A percentile compares a stretch with the other conserved stretches of the same genome.
Evolutionary conservation across 2,329 filamentous ascomycete species (phyloP).

Genomic region (Hymenoscyphus scutula): DNA sequence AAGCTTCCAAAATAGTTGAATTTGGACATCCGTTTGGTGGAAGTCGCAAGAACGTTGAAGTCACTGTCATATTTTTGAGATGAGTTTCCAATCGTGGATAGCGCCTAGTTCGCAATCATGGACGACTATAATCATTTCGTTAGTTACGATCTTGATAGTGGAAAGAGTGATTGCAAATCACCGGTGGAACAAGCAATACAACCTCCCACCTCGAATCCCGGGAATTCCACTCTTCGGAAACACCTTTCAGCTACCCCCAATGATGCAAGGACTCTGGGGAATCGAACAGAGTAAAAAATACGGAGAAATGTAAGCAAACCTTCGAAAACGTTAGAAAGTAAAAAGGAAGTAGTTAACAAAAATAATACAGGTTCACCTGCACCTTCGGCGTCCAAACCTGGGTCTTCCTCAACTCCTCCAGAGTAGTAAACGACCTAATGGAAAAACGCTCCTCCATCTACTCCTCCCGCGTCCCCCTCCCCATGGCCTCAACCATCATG

Average conservation of each 20-base stretch:
- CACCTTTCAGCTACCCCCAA: conserved; percentile 25
- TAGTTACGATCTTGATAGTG: conserved; percentile 15
- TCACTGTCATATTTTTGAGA: background rate
- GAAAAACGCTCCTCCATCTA: conserved; percentile 28
- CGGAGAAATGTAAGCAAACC: conserved; percentile 25
- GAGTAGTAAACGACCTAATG: conserved; percentile 38
- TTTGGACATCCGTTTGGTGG: no score
- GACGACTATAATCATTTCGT: conserved; percentile 8
- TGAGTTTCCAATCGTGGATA: conserved; percentile 4
- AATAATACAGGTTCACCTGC: conserved; percentile 23
- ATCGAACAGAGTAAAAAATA: conserved; percentile 23
- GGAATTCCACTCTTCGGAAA: conserved; percentile 27
- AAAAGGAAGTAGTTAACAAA: background rate
- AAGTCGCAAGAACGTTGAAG: no score
- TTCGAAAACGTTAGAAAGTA: background rate
- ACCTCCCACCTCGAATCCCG: conserved; percentile 24
- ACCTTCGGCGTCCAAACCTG: conserved; percentile 39
- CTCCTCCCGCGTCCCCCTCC: conserved; percentile 23
- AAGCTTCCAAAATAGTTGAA: no score
- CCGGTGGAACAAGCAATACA: conserved; percentile 20
- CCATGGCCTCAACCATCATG: conserved; percentile 30
- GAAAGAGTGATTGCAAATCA: conserved; percentile 24
- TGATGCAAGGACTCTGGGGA: conserved; percentile 23
- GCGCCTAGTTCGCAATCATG: conserved; percentile 3
- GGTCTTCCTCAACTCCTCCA: conserved; percentile 43